Conservation (phyloP, 2,329 filamentous ascomycete species). For the Venturia aucupariae region DNA sequence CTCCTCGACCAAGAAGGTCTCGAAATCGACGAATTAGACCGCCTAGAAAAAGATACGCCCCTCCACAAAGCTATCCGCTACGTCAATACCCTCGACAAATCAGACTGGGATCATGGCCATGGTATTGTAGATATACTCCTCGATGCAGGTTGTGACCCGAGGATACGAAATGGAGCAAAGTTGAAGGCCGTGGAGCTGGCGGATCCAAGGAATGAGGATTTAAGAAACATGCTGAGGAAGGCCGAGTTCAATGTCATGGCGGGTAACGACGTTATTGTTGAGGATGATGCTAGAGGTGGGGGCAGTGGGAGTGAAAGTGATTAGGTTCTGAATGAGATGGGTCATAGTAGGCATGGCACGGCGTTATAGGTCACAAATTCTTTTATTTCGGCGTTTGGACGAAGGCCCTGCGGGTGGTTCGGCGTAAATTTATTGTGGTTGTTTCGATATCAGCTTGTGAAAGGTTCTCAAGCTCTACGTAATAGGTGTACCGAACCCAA, state of each 20-base stretch:
- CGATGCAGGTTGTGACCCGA: conserved; percentile 62
- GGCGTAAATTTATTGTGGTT: not conserved
- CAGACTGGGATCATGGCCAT: conserved; percentile 56
- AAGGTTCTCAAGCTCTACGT: too few relatives aligned
- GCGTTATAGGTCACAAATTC: not conserved
- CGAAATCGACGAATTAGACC: conserved; percentile 72
- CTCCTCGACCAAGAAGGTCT: conserved; percentile 77
- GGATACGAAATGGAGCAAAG: conserved; percentile 61
- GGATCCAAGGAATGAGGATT: conserved; percentile 57
- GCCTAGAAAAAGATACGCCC: conserved; percentile 64
- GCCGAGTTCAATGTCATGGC: conserved; percentile 55
- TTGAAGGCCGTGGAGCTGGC: conserved; percentile 63
- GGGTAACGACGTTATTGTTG: conserved; percentile 39
- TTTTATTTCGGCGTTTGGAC: not conserved
- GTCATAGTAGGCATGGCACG: not conserved
- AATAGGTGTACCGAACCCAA: too few relatives aligned
- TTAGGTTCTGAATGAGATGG: not conserved
- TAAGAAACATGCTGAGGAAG: conserved; percentile 56
- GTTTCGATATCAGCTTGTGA: not conserved
- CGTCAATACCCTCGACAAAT: conserved; percentile 57
- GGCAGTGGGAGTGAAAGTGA: conserved; percentile 42
- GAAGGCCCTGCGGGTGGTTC: not conserved
- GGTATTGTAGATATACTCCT: conserved; percentile 70
- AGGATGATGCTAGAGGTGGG: conserved; percentile 33
- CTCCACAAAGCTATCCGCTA: conserved; percentile 71